Evolutionary conservation across 2,329 filamentous ascomycete genomes (phyloP), one percentile per base, ranked within the genome.

Genomic region (Fusarium sp.): DNA sequence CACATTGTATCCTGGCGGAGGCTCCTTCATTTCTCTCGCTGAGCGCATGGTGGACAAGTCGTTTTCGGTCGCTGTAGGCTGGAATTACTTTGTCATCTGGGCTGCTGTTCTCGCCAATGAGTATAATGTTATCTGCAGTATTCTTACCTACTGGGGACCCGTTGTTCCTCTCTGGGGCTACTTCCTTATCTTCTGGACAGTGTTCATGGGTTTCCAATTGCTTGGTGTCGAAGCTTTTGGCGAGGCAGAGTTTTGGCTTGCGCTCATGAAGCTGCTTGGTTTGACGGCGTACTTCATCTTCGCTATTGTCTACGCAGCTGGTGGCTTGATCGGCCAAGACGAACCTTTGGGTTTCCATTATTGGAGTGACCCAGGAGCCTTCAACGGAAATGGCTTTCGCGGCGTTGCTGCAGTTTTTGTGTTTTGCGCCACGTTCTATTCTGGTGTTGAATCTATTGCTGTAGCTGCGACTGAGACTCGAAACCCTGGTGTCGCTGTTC

Each of bases 211-310:
- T 0, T 88, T 93, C 61, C 92, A 93, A 72, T 83, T 93, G 34
- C 81, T 93, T 2, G 91, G 91, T 2, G 89, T 94, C 2, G 87
- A 89, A 71, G 88, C 89, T 5, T 94, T 93, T 75, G 92, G 92
- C 15, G 92, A 94, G 75, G 88, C 91, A 11, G 92, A 95, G 75
- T 93, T 94, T 74, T 94, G 91, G 90, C 86, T 94, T 58, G 89
- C 91, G 1, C 83, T 91, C 16, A 79, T 93, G 75, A 94, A 94
- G 75, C 84, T 94, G 7, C 76, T 89, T 4, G 90, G 90, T 2
- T 80, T 94, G 2, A 80, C 91, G 3, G 90, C 90, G 2, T 92
- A 91, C 77, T 92, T 92, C 77, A 81, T 94, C 68, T 92, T 93
- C 72, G 86, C 90, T 50, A 91, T 93, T 61, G 81, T 93, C 60